Conservation (phyloP, 2,329 filamentous ascomycete genomes). For the Incumbomyces delicatus region DNA sequence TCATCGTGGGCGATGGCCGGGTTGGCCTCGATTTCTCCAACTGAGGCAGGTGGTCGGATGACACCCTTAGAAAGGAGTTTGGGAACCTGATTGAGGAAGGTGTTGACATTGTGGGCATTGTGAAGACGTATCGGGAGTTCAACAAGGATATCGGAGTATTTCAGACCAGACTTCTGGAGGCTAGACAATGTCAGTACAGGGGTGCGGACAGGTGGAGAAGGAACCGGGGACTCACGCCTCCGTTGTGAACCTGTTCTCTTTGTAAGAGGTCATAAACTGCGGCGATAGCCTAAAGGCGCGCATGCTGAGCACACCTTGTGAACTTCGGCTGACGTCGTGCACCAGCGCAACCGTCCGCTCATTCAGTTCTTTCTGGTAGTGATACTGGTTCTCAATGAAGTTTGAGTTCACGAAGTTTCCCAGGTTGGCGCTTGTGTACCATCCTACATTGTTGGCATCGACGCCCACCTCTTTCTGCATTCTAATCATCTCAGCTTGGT, state of each 20-base stretch:
- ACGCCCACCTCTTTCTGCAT: constrained; percentile 95
- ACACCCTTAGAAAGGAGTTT: constrained; percentile 38
- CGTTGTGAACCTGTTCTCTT: constrained; percentile 95
- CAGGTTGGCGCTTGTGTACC: constrained; percentile 98
- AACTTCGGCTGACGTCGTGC: constrained; percentile 90
- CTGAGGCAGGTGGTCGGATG: constrained; percentile 60
- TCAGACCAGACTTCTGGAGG: constrained; percentile 86
- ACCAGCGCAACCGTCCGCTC: constrained; percentile 80
- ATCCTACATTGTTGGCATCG: constrained; percentile 94
- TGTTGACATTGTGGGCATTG: constrained; percentile 96
- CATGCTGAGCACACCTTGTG: constrained; percentile 80
- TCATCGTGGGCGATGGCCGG: constrained; percentile 49
- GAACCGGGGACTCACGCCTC: constrained; percentile 60
- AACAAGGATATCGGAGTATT: constrained; percentile 85
- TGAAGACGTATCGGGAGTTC: constrained; percentile 84
- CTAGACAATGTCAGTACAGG: constrained; percentile 39
- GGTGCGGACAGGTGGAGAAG: constrained; percentile 1
- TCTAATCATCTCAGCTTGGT: constrained; percentile 95
- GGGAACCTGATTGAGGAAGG: constrained; percentile 88
- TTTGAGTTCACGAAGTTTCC: constrained; percentile 93
- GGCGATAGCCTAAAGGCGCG: constrained; percentile 85
- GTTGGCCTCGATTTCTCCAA: constrained; percentile 65
- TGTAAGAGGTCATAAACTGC: constrained; percentile 80
- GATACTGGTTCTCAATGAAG: constrained; percentile 95
- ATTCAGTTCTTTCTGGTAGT: constrained; percentile 89